Conservation (phyloP, 257 asterid species). For the Primulina huaijiensis region DNA sequence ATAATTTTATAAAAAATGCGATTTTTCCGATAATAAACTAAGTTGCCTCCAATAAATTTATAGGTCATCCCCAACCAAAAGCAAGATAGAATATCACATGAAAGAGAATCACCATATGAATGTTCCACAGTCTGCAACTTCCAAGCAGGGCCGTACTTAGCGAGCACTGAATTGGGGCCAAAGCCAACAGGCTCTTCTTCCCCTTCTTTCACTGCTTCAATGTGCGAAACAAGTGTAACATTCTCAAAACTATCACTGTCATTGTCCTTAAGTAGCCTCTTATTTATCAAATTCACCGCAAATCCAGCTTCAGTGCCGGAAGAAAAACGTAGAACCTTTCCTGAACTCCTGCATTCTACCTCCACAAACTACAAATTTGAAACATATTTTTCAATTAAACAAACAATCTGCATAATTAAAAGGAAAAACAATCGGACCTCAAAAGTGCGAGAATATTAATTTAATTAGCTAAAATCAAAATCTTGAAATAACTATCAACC, state of each 20-base stretch:
- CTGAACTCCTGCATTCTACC: constrained; percentile 70
- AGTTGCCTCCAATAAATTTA: not conserved
- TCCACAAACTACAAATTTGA: constrained; percentile 56
- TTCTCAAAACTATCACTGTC: constrained; percentile 23
- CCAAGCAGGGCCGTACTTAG: constrained; percentile 70
- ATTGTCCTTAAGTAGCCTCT: constrained; percentile 29
- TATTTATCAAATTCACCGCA: constrained; percentile 65
- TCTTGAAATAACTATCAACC: not conserved
- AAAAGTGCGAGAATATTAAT: not conserved
- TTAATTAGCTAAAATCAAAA: not conserved
- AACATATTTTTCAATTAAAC: not conserved
- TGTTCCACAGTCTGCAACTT: constrained; percentile 59
- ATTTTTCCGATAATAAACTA: not conserved
- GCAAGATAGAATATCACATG: not conserved
- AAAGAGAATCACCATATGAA: constrained; percentile 34
- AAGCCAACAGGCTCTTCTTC: constrained; percentile 68
- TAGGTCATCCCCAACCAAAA: not conserved
- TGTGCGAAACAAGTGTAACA: constrained; percentile 44
- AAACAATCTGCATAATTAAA: not conserved
- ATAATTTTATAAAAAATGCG: not conserved
- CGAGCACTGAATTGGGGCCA: constrained; percentile 71
- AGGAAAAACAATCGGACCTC: not conserved
- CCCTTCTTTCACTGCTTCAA: constrained; percentile 83
- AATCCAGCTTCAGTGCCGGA: constrained; percentile 72
- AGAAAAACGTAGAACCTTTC: constrained; percentile 76